phyloP scores from a whole-genome alignment of 495 filamentous ascomycete genomes.

The Penicillium coprophilum region DNA sequence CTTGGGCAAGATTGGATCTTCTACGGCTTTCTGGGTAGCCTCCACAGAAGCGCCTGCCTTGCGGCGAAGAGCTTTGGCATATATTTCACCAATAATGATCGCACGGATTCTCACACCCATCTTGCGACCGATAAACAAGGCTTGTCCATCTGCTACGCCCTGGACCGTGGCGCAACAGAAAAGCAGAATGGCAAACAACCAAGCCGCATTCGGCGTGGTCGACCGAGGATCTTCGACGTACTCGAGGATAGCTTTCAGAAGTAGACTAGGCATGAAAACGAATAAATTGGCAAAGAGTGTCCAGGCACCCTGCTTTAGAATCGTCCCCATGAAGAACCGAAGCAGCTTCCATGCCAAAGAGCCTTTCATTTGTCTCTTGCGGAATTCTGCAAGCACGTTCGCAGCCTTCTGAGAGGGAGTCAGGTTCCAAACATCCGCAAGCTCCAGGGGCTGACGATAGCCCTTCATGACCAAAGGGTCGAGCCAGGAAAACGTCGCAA shows the following conservation, averaged over 20 bases:
- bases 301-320: constrained; percentile 78
- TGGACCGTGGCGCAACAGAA: constrained; percentile 75
- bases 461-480: constrained; percentile 86
- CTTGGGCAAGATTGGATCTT: constrained; percentile 31
- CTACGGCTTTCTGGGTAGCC: constrained; percentile 42
- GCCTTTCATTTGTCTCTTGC: constrained; percentile 81
- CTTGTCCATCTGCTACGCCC: constrained; percentile 78
- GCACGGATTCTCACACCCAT: constrained; percentile 91
- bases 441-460: constrained; percentile 80
- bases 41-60: constrained; percentile 77
- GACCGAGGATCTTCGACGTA: constrained; percentile 82
- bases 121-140: constrained; percentile 90
- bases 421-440: constrained; percentile 89
- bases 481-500: constrained; percentile 88
- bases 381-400: constrained; percentile 73
- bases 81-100: constrained; percentile 96
- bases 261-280: constrained; percentile 86
- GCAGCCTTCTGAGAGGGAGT: constrained; percentile 84
- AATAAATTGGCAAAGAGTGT: constrained; percentile 74
- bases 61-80: constrained; percentile 91
- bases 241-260: constrained; percentile 86
- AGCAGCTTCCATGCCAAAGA: constrained; percentile 77
- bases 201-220: constrained; percentile 84
- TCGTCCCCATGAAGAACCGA: constrained; percentile 74
- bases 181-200: constrained; percentile 91